Evolutionary conservation across 805 yeast species (phyloP).

Genomic region (Jamesozyma jinghongensis): DNA sequence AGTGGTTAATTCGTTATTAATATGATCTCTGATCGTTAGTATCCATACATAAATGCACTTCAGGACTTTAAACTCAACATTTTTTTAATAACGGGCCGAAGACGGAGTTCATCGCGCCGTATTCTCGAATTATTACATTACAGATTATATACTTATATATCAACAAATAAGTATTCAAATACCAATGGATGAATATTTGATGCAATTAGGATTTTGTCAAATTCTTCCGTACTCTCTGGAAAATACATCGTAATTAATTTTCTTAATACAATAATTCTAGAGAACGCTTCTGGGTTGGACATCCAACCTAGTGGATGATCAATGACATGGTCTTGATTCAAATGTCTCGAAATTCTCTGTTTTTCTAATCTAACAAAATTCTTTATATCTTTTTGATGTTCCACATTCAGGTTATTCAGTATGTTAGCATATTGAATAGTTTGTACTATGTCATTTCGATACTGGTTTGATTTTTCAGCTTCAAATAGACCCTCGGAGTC

Average conservation of each 20-base stretch:
- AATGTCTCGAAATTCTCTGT: background rate
- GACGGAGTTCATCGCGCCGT: too few species aligned
- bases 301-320: constrained; percentile 24
- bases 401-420: constrained; percentile 5
- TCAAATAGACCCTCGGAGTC: constrained; percentile 44
- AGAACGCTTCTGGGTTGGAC: constrained; percentile 16
- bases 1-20: too few species aligned
- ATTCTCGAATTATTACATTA: too few species aligned
- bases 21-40: too few species aligned
- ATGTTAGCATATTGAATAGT: constrained; percentile 16
- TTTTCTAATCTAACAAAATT: constrained; percentile 1
- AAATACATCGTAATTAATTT: background rate
- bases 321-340: constrained; percentile 1
- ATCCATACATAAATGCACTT: too few species aligned
- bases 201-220: background rate
- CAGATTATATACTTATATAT: background rate
- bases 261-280: constrained; percentile 14
- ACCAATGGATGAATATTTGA: constrained; percentile 2
- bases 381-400: background rate
- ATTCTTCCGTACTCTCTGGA: background rate
- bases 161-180: constrained; percentile 2
- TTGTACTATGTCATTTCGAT: constrained; percentile 40
- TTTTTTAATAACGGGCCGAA: too few species aligned
- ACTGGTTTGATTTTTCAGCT: constrained; percentile 59
- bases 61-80: too few species aligned